Base-by-base conservation (phyloP, 2,329 filamentous ascomycete species). In the Cordyceps cateniannulata region DNA sequence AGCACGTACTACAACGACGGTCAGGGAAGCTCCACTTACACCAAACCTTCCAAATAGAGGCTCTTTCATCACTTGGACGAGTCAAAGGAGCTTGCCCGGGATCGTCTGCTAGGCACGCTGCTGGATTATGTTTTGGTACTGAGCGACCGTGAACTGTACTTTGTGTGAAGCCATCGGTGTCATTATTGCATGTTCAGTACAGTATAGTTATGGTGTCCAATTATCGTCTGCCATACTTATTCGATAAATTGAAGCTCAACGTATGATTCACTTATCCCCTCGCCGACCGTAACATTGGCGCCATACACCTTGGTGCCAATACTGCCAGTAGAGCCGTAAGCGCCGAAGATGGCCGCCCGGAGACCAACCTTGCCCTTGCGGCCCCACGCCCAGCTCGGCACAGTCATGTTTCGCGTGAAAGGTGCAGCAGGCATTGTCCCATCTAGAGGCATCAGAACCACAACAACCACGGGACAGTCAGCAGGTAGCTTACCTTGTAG, bases 1-100 rank as follows among this genome's bases (percentile, higher is more conserved):
- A 88, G 83, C 68, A 87, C 83, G 44, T 90, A 90, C 75, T 75
- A 89, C 78, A 87, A 88, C 72, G 72, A 79, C 65, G 85, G 85
- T 49, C 69, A 70, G 12, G 86, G 86, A 6, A 68, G 73, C 53
- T 81, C 83, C 25, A 84, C 73, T 20, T 90, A 90, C 73, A 90
- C 83, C 20, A 66, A 84, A 10, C 73, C 86, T 7, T 75, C 76
- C 60, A 81, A 12, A 6, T 35, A 12, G 29, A 35, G 6, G 29
- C 12, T 35, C n/a, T n/a, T n/a, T n/a, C n/a, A n/a, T n/a, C n/a
- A n/a, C n/a, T n/a, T n/a, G n/a, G 32, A 62, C 27, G 59, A 62
- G 42, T 62, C n/a, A n/a, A n/a, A 54, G 18, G n/a, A 6, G 22
- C 3, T 18, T 29, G 9, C 7, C 18, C 1, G 3, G 18, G 6